Percentiles rank a stretch among this genome's conserved stretches.
phyloP scores from a whole-genome alignment of 1,284 basidiomycete species.

The Cronartium quercuum region DNA sequence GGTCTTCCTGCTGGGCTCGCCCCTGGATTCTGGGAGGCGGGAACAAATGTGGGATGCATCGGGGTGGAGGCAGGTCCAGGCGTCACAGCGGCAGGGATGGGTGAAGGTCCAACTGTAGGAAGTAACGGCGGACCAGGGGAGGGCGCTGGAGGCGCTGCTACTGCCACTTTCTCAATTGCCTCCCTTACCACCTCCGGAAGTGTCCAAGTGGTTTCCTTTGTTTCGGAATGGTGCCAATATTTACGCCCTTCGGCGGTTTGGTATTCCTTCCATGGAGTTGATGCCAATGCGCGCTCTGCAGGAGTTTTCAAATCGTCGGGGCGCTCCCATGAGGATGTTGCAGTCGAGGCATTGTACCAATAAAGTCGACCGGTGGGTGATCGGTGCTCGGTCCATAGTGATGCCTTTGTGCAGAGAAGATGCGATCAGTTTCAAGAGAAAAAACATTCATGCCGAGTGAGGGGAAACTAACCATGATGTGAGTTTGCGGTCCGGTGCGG shows the following conservation, averaged over 20 bases:
- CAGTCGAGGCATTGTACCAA: slow-evolving; percentile 62
- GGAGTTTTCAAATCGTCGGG: slow-evolving; percentile 46
- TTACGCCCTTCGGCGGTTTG: slow-evolving; percentile 71
- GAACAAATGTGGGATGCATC: slow-evolving; percentile 42
- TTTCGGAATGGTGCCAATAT: slow-evolving; percentile 81
- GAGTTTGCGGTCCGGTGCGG: too few species aligned
- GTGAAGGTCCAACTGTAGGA: slow-evolving; percentile 5
- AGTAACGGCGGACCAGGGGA: slow-evolving; percentile 21
- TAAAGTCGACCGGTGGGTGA: slow-evolving; percentile 78
- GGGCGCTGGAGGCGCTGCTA: slow-evolving; percentile 45
- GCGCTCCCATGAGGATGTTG: slow-evolving; percentile 43
- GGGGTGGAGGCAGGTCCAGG: slow-evolving; percentile 39
- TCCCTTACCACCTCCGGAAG: slow-evolving; percentile 79
- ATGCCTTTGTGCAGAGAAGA: neutral
- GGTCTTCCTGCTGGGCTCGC: slow-evolving; percentile 26
- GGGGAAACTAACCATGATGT: too few species aligned
- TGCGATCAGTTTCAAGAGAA: neutral
- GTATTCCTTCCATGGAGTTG: slow-evolving; percentile 74
- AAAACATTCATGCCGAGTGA: too few species aligned
- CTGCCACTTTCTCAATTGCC: slow-evolving; percentile 73
- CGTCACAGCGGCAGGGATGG: slow-evolving; percentile 30
- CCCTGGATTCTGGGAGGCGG: slow-evolving; percentile 38
- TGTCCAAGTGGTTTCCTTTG: slow-evolving; percentile 90
- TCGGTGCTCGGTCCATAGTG: slow-evolving; percentile 47
- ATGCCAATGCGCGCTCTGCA: slow-evolving; percentile 44